Base-by-base conservation (phyloP, 768 basidiomycete species). In the Sporobolomyces pararoseus region DNA sequence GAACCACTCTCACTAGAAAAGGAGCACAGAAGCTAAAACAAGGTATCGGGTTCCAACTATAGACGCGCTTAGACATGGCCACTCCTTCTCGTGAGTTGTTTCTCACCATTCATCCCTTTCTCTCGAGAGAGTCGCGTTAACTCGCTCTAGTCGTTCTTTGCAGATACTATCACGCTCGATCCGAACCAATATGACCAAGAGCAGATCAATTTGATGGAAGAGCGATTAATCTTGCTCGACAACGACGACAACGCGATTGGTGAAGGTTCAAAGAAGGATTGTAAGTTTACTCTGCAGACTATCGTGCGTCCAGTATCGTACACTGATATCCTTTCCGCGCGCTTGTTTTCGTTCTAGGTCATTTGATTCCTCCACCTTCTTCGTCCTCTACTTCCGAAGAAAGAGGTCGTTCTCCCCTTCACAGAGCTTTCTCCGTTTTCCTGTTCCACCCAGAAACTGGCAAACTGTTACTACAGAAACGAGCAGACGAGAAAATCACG, bases 401-500 rank as follows among this genome's bases (percentile, higher is more conserved):
- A n/a, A 29, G 55, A 37, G 70, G 76, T n/a, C 88, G 88, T 77
- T 94, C 94, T 19, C 85, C 98, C 49, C 86, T 99, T 31, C 96
- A 99, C 80, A 89, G 96, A 47, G 96, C 96, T 23, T 99, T 99
- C 83, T 97, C 94, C 68, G 94, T 88, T 42, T 98, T 99, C 80
- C 85, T 97, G 73, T 99, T 98, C 83, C 84, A 92, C 44, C 96
- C 96, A 4, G 86, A 86, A 17, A 92, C 97, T 79, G 96, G 96
- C 53, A 90, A 88, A 79, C 84, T 99, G 23, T 83, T 99, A 32
- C 84, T 99, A 52, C 96, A 99, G 79, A 91, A 92, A 80, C 86
- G 96, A 44, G 96, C 96, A 25, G 83, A 87, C n/a, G 93, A 95
- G 82, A 99, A 99, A 83, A 99, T 99, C 78, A 99, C 96, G 10